Evolutionary conservation across 345 rosid species (phyloP).

Genomic region (Heritiera littoralis): DNA sequence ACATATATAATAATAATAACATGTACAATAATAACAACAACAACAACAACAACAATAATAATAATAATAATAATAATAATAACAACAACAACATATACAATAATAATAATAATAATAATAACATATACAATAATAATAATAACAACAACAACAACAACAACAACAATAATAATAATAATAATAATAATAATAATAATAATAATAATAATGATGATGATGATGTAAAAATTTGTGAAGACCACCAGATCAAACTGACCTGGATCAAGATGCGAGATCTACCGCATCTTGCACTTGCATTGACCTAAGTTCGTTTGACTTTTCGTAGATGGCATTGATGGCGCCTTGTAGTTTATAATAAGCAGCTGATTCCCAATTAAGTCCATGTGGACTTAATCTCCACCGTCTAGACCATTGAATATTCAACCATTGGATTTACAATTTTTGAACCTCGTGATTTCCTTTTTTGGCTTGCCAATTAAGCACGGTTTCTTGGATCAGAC

Average conservation of each 20-base stretch:
- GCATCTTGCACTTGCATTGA: neutral
- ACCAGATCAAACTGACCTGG: slow-evolving; percentile 7
- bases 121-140: too few species aligned
- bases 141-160: too few species aligned
- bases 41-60: too few species aligned
- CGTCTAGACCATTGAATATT: neutral
- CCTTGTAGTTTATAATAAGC: slow-evolving; percentile 14
- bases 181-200: too few species aligned
- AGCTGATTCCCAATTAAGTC: neutral
- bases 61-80: too few species aligned
- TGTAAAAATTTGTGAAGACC: neutral
- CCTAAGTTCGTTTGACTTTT: too few species aligned
- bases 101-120: too few species aligned
- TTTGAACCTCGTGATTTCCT: neutral
- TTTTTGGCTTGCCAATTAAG: slow-evolving; percentile 5
- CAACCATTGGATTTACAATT: slow-evolving; percentile 1
- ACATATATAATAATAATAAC: too few species aligned
- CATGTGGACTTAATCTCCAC: neutral
- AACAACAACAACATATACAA: too few species aligned
- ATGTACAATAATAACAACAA: too few species aligned
- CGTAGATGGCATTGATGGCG: neutral
- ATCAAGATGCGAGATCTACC: slow-evolving; percentile 17
- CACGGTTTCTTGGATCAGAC: slow-evolving; percentile 26
- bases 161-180: too few species aligned
- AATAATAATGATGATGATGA: too few species aligned